Conservation (phyloP, 352 stramenopile genomes). For the Sclerospora graminicola region DNA sequence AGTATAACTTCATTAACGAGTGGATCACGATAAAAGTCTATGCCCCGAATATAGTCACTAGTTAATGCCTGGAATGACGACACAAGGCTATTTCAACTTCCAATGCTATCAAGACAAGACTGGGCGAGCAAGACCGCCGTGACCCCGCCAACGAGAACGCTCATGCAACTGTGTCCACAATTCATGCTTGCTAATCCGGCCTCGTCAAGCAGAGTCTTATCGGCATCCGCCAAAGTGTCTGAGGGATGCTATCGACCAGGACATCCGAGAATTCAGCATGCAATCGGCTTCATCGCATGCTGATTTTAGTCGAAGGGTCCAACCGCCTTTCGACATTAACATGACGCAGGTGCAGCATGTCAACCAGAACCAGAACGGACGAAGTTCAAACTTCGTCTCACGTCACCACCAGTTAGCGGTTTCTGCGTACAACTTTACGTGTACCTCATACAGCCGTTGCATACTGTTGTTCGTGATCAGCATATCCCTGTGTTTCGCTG, state of each 20-base stretch:
- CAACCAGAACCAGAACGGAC: too few species aligned
- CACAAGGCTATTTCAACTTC: slow-evolving; percentile 20
- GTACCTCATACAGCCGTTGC: slow-evolving; percentile 57
- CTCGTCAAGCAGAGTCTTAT: too few species aligned
- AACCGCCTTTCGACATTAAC: too few species aligned
- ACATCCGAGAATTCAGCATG: too few species aligned
- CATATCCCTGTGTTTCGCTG: slow-evolving; percentile 24
- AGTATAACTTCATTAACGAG: slow-evolving; percentile 88
- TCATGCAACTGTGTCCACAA: slow-evolving; percentile 54
- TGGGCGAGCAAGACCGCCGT: slow-evolving; percentile 41
- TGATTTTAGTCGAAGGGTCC: too few species aligned
- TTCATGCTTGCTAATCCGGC: slow-evolving; percentile 28
- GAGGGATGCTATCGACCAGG: too few species aligned
- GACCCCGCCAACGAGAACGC: slow-evolving; percentile 66
- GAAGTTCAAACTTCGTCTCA: too few species aligned
- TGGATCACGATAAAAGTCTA: slow-evolving; percentile 92
- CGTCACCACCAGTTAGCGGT: slow-evolving; percentile 34
- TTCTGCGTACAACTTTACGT: slow-evolving; percentile 58
- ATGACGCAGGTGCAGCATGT: too few species aligned
- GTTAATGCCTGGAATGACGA: slow-evolving; percentile 48
- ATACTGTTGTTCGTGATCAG: slow-evolving; percentile 68
- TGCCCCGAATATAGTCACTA: slow-evolving; percentile 66
- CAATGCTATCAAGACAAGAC: too few species aligned
- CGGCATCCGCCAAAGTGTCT: too few species aligned
- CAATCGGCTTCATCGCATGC: too few species aligned